Base-by-base conservation (phyloP, 352 stramenopile genomes). In the Blastocystis sp. region DNA sequence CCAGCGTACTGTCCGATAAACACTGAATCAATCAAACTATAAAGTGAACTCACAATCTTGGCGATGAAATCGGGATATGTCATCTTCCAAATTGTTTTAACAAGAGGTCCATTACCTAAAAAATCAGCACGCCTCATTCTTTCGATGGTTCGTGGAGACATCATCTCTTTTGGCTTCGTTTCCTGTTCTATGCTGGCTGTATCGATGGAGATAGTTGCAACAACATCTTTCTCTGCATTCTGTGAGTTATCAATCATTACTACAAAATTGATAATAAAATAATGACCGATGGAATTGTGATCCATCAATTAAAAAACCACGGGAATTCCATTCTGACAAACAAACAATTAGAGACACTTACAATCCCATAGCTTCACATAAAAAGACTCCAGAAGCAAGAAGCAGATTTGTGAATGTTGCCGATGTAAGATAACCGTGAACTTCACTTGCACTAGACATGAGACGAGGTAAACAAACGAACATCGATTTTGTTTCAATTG, bases 11-110 rank as follows among this genome's bases (percentile, higher is more conserved):
- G 56, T 14, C 74, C 74, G 56, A 85, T 85, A 54, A 67, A 85
- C 49, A 85, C 66, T n/a, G 56, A 73, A 37, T 85, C 74, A 19
- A 85, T 54, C 7, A 85, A 12, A 54, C 29, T 73, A 29, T 85
- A 85, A 42, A 73, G 24, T n/a, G 74, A 24, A 54, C 35, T 58
- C 29, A 56, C 39, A 19, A 87, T 29, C 63, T 87, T 87, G 16
- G 58, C 77, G 39, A 87, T 61, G 12, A 87, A 61, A 52, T 87
- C 77, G 32, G 77, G 77, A 21, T 87, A 87, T 39, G 77, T 87
- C 27, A 87, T 67, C 24, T 57, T 65, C 77, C 77, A 87, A 39
- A 87, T 87, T 29, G 77, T 87, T 19, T 19, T 11, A 39, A 87
- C 19, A 61, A 87, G 56, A 46, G 77, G 77, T 75, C 59, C 58